These are phyloP conservation scores for Xylaria hypoxylon DNA, from an alignment of 2,329 filamentous ascomycete species.

Conservation along the genomic window DNA sequence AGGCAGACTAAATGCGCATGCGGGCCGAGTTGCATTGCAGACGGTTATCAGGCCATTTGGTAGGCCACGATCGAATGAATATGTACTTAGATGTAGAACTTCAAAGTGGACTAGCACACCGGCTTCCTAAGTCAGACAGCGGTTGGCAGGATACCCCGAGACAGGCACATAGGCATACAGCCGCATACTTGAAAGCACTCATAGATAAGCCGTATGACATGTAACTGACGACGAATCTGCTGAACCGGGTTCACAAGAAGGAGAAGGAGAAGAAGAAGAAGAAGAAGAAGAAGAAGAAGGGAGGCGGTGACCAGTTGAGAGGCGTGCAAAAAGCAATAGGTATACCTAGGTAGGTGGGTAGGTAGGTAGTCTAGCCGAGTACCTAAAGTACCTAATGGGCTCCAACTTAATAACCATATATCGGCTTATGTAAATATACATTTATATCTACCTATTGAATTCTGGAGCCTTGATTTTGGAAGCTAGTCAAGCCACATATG, in stretches of 20 bases:
- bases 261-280: no score
- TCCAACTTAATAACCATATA: no score
- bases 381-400: no score
- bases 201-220: no score
- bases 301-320: no score
- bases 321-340: no score
- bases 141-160: slow-evolving; percentile 5
- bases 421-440: slow-evolving; percentile 3
- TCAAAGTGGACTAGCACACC: not conserved
- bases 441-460: not conserved
- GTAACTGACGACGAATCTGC: no score
- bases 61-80: not conserved
- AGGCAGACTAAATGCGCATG: not conserved
- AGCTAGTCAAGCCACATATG: not conserved
- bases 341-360: no score
- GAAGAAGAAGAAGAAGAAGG: no score
- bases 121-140: slow-evolving; percentile 4
- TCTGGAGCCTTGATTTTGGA: not conserved
- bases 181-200: slow-evolving; percentile 4
- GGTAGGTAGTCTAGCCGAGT: no score
- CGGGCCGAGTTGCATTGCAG: slow-evolving; percentile 5
- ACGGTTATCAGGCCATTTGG: slow-evolving; percentile 6
- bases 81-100: not conserved
- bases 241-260: no score
- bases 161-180: slow-evolving; percentile 1